Evolutionary conservation across 2,329 filamentous ascomycete genomes (phyloP), one percentile per base, ranked within the genome.

Genomic region (Aspergillus novofumigatus): DNA sequence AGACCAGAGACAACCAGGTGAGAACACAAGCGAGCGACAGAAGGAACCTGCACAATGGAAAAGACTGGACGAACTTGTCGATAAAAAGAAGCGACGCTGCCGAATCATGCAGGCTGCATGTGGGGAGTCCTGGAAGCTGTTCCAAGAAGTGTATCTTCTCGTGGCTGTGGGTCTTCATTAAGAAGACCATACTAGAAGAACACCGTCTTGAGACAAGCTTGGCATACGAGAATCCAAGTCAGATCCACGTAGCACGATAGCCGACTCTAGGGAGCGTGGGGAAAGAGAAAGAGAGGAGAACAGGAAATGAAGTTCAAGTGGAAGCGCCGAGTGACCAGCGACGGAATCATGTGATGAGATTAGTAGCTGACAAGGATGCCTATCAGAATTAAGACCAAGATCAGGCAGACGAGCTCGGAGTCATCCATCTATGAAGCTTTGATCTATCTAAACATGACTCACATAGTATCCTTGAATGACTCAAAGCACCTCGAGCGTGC

Each of bases 21-120:
- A 78, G 80, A 68, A 67, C 61, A 59, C 57, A 73, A 61, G 65
- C 53, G 65, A 71, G 53, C 53, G 69, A 67, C 62, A 62, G 67
- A 70, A 71, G 64, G 72, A 72, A 55, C 64, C 67, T 65, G 59
- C 61, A 56, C 50, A 76, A 75, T 75, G 67, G 61, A 62, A 74
- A 75, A 62, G 73, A 78, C 65, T 62, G 74, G 72, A 70, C 60
- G 67, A 70, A 67, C 69, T 70, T 67, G 67, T 69, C 65, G 55
- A 66, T 65, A 62, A 60, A 67, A 62, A 62, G 63, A 65, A 69
- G 65, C 69, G 76, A 79, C 76, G 75, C 75, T 76, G 72, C 69
- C 65, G 65, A 69, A 74, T 81, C 80, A 81, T 78, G 79, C 79
- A 78, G 76, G 73, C 75, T 75, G 77, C 76, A 81, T 79, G 75